Evolutionary conservation across 192 early-diverging fungal species (phyloP), one percentile per base, ranked within the genome.

Genomic region (Linnemannia schmuckeri): DNA sequence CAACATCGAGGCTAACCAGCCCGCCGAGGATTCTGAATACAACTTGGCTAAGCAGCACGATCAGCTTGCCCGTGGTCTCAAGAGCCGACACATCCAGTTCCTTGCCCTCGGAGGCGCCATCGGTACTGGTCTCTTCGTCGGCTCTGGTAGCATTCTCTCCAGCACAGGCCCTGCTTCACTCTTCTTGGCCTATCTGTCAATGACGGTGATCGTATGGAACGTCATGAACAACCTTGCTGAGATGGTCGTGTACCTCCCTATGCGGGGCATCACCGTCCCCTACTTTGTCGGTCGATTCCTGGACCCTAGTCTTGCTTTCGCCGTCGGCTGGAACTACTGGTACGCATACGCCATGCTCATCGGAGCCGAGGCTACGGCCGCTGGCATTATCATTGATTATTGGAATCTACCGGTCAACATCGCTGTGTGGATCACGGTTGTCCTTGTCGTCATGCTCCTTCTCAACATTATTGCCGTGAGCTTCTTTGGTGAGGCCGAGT

Each of bases 291-390:
- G 86, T 66, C 90, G 92, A 68, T 91, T 93, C 71, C 90, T 93
- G 0, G 91, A 93, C 88, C 93, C 92, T 6, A 89, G 90, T 40
- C 82, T 92, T 38, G 82, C 87, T 37, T 93, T 92, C 89, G 89
- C 93, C 38, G 87, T 94, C 38, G 93, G 93, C 20, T 94, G 92
- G 91, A 94, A 93, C 81, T 93, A 95, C 71, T 95, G 92, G 92
- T 83, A 93, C 17, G 91, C 93, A 79, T 94, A 93, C 92, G 88
- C 88, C 78, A 88, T 94, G 46, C 82, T 89, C 47, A 82, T 93
- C 78, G 66, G 76, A 41, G 77, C 82, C 44, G 78, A 81, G 46
- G 80, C 81, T 38, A 82, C 82, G 52, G 78, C 87, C 57, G 77
- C 78, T 35, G 72, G 74, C 47, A 72, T 86, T 17, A 33, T 84